Evolutionary conservation across 2,329 filamentous ascomycete species (phyloP), one percentile per base, ranked within the genome.

Genomic region (Huntiella bhutanensis): DNA sequence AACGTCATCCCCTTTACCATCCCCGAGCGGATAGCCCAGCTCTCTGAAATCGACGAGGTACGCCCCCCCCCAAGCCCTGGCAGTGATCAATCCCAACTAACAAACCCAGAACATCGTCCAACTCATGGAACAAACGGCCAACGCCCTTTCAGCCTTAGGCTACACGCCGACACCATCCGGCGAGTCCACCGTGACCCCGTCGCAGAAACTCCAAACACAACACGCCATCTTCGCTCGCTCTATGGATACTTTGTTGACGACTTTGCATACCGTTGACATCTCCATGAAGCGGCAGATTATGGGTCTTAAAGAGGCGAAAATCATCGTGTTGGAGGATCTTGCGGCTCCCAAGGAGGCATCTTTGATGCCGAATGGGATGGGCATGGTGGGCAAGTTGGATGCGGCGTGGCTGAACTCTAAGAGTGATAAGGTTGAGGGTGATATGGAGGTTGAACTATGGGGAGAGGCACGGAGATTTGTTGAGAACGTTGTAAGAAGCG

Each of bases 401-500:
- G 79, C 92, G 11, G 87, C 87, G 32, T 88, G 82, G 75, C 62
- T 96, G 55, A 96, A 95, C 58, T 87, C 83, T 55, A 73, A 84
- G 48, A 84, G 82, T 51, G 80, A 82, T 52, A 80, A 80, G 52
- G 82, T 92, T 16, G 83, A 83, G 48, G 74, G 78, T 55, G 80
- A 84, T 52, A 91, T 88, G 69, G 85, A 92, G 57, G 73, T 74
- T 2, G 84, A 95, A 62, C 64, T 93, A 39, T 80, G 88, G 75
- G 69, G 51, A 4, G 62, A 60, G 46, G 61, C 61, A 11, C 60
- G 58, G 47, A 56, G 54, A 8, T 57, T 64, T 19, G 51, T 67
- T 39, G 58, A 64, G 49, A 58, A 56, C 28, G 13, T 47, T 10
- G 22, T 10, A 28, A 52, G 58, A n/a, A 51, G 51, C 13, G 52